A percentile compares a stretch with the other conserved stretches of the same genome.
These are phyloP conservation scores for Eremochloa ophiuroides DNA, from an alignment of 176 grass and related monocot genomes.

Conservation along the genomic window DNA sequence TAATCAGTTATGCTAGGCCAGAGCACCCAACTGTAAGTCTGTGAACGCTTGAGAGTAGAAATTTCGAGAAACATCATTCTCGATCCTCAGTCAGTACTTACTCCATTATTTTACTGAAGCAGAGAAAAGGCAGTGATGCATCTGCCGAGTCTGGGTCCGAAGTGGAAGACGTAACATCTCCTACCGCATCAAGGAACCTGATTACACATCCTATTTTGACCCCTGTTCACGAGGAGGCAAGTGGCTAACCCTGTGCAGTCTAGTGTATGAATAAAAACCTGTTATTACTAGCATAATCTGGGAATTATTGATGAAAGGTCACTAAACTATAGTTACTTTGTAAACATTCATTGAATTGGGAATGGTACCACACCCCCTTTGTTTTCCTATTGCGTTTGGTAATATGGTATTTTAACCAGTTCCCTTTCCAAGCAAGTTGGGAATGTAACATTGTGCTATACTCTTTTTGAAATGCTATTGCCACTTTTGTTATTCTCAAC, in stretches of 20 bases:
- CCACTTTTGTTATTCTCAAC: background rate
- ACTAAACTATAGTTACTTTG: slow-evolving; percentile 1
- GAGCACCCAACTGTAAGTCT: slow-evolving; percentile 52
- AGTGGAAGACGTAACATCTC: slow-evolving; percentile 63
- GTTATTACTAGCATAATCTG: background rate
- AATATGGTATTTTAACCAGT: background rate
- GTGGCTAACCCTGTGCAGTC: slow-evolving; percentile 7
- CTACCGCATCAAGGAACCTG: slow-evolving; percentile 45
- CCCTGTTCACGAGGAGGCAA: slow-evolving; percentile 90
- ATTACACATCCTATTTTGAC: slow-evolving; percentile 50
- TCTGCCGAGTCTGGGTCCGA: slow-evolving; percentile 95
- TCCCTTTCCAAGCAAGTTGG: background rate
- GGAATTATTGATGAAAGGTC: background rate
- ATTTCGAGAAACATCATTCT: slow-evolving; percentile 22
- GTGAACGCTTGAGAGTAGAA: slow-evolving; percentile 7
- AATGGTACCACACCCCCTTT: background rate
- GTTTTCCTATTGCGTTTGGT: background rate
- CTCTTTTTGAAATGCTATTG: background rate
- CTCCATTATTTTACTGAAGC: slow-evolving; percentile 32
- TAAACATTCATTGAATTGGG: background rate
- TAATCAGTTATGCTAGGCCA: slow-evolving; percentile 71
- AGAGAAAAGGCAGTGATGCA: slow-evolving; percentile 92
- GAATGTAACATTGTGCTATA: background rate
- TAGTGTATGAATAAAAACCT: background rate
- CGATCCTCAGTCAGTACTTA: slow-evolving; percentile 15